These are phyloP conservation scores for Aspergillus campestris DNA, from an alignment of 495 filamentous ascomycete species.

Conservation along the genomic window DNA sequence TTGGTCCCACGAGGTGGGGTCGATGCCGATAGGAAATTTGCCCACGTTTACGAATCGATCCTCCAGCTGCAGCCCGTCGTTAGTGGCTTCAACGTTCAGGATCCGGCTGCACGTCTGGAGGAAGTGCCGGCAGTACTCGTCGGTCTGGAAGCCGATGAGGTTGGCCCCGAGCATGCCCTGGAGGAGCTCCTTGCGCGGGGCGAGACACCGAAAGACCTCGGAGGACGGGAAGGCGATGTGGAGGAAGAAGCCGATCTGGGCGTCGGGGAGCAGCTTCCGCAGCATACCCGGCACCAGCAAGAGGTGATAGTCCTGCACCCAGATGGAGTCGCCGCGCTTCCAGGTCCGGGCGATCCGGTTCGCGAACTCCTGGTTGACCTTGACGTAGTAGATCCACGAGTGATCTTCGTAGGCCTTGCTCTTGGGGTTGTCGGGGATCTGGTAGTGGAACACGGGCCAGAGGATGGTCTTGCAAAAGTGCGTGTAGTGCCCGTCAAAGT, in stretches of 20 bases:
- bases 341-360: slow-evolving; percentile 82
- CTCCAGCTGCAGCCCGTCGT: slow-evolving; percentile 81
- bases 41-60: slow-evolving; percentile 84
- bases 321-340: slow-evolving; percentile 84
- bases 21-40: slow-evolving; percentile 62
- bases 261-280: slow-evolving; percentile 74
- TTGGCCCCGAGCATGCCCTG: slow-evolving; percentile 89
- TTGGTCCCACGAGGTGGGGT: slow-evolving; percentile 63
- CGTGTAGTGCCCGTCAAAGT: slow-evolving; percentile 85
- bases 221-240: slow-evolving; percentile 94
- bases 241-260: slow-evolving; percentile 89
- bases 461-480: slow-evolving; percentile 91
- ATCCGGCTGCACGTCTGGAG: slow-evolving; percentile 87
- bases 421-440: slow-evolving; percentile 92
- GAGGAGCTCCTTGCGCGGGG: slow-evolving; percentile 72
- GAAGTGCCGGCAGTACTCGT: slow-evolving; percentile 88
- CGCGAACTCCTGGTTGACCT: slow-evolving; percentile 82
- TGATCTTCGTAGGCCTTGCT: slow-evolving; percentile 96
- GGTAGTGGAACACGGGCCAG: slow-evolving; percentile 92
- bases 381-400: slow-evolving; percentile 89
- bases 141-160: slow-evolving; percentile 83
- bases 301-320: slow-evolving; percentile 93
- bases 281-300: slow-evolving; percentile 89
- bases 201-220: slow-evolving; percentile 85
- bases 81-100: slow-evolving; percentile 76